Conservation (phyloP, 352 stramenopile species). For the Globisporangium paroecandrum region DNA sequence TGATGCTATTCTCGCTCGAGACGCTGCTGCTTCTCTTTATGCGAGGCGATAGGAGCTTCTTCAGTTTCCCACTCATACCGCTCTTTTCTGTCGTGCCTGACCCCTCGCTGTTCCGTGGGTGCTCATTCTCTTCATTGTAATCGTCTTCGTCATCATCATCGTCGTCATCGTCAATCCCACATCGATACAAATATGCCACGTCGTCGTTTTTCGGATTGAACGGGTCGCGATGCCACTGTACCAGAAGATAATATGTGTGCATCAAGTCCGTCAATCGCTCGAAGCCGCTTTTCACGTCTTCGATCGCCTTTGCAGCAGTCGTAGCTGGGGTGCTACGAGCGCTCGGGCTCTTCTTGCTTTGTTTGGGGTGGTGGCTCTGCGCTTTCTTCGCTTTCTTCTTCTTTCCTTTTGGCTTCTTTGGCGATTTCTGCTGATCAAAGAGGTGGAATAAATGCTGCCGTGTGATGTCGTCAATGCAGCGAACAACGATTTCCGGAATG, state of each 20-base stretch:
- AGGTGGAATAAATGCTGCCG: constrained; percentile 39
- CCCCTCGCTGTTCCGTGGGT: constrained; percentile 9
- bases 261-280: constrained; percentile 78
- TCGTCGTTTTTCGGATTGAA: constrained; percentile 81
- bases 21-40: constrained; percentile 35
- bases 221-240: constrained; percentile 86
- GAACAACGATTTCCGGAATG: constrained; percentile 78
- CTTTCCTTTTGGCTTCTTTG: constrained; percentile 30
- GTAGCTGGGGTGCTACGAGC: constrained; percentile 6
- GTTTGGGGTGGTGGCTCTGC: neutral
- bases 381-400: constrained; percentile 17
- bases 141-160: constrained; percentile 70
- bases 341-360: neutral
- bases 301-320: constrained; percentile 40
- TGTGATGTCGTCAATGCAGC: constrained; percentile 70
- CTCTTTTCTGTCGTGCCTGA: constrained; percentile 13
- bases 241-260: constrained; percentile 87
- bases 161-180: constrained; percentile 76
- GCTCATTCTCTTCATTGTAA: constrained; percentile 34
- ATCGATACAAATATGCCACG: constrained; percentile 70
- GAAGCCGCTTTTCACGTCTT: constrained; percentile 59
- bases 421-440: constrained; percentile 39
- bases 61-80: constrained; percentile 17
- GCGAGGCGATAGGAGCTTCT: constrained; percentile 25
- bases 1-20: constrained; percentile 20